Conservation (phyloP, 2,329 filamentous ascomycete species). For the Pleomassaria siparia region DNA sequence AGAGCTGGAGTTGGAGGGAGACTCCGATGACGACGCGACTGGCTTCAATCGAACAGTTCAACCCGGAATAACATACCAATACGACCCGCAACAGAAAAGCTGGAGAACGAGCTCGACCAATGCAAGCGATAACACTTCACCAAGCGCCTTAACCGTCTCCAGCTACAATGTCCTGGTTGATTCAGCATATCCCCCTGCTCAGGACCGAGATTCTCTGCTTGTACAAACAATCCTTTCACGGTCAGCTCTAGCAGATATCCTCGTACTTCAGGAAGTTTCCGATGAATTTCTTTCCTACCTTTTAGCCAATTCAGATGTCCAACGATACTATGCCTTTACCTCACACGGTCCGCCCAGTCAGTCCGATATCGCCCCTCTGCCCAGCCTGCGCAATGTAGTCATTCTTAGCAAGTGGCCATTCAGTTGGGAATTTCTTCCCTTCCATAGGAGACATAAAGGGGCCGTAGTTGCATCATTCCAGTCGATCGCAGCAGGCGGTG, state of each 20-base stretch:
- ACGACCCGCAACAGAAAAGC: constrained; percentile 17
- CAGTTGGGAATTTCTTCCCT: constrained; percentile 57
- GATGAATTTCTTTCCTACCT: constrained; percentile 63
- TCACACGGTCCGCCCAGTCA: constrained; percentile 61
- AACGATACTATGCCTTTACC: constrained; percentile 55
- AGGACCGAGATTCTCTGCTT: constrained; percentile 42
- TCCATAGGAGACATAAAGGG: constrained; percentile 60
- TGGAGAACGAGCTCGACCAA: constrained; percentile 24
- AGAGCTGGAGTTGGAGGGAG: neutral
- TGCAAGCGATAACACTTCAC: constrained; percentile 2
- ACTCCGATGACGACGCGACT: neutral
- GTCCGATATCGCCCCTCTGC: constrained; percentile 55
- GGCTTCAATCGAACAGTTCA: constrained; percentile 17
- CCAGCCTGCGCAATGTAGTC: constrained; percentile 62
- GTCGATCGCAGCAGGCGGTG: constrained; percentile 30
- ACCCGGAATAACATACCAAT: constrained; percentile 35
- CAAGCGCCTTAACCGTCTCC: constrained; percentile 34
- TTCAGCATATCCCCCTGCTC: constrained; percentile 38
- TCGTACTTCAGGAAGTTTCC: constrained; percentile 63
- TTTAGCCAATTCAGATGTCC: constrained; percentile 51
- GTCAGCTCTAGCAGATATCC: constrained; percentile 38
- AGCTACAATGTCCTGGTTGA: constrained; percentile 51
- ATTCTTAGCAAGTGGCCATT: constrained; percentile 61
- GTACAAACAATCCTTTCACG: constrained; percentile 37
- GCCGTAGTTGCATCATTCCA: constrained; percentile 54